phyloP scores from a whole-genome alignment of 257 asterid species.

The Solanum sitiens region DNA sequence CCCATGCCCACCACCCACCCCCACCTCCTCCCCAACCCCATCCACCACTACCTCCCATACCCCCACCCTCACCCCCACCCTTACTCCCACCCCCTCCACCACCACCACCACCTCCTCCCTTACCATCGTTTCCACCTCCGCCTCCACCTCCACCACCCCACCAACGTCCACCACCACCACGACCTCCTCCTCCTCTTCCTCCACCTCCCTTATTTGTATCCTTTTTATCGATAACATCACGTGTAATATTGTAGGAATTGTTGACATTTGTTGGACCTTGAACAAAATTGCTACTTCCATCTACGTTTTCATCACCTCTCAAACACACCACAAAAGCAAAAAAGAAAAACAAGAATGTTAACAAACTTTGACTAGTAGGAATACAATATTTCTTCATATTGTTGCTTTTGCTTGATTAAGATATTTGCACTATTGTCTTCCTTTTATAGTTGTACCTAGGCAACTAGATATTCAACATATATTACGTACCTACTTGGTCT shows the following conservation, averaged over 20 bases:
- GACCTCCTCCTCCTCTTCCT: background rate
- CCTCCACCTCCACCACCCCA: constrained; percentile 9
- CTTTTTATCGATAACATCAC: background rate
- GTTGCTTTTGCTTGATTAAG: background rate
- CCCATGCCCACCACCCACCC: constrained; percentile 39
- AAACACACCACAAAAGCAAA: background rate
- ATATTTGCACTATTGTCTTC: background rate
- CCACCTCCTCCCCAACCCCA: constrained; percentile 56
- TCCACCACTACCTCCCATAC: constrained; percentile 26
- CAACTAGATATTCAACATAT: background rate
- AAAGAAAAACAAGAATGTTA: background rate
- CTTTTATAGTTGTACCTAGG: background rate
- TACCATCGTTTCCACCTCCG: background rate
- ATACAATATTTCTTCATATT: constrained; percentile 6
- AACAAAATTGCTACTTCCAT: background rate
- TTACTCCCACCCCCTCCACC: constrained; percentile 1
- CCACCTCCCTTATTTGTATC: background rate
- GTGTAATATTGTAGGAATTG: background rate
- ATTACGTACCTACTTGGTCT: background rate
- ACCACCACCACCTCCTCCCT: constrained; percentile 7
- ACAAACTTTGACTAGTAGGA: background rate
- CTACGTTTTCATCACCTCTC: background rate
- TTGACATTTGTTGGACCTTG: background rate
- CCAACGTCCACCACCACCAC: background rate
- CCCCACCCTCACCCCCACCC: background rate